phyloP scores from a whole-genome alignment of 768 basidiomycete species.

The Serendipita sp. region DNA sequence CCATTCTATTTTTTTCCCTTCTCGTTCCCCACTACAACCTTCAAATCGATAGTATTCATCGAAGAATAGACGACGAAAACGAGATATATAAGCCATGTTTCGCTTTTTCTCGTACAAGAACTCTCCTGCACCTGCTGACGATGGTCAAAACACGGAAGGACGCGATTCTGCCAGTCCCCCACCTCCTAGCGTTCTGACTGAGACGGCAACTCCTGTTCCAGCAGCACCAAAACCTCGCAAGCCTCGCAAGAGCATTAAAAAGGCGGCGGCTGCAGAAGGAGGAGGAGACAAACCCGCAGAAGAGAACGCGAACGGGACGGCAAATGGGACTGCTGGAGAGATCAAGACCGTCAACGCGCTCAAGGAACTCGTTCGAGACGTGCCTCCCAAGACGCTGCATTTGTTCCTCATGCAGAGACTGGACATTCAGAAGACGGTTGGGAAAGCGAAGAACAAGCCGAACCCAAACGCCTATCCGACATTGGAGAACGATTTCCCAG shows the following conservation, averaged over 20 bases:
- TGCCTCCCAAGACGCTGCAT: conserved; percentile 53
- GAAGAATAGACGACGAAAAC: no score
- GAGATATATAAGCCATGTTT: no score
- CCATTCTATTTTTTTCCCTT: no score
- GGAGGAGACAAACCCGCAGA: background rate
- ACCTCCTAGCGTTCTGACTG: background rate
- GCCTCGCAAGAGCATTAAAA: background rate
- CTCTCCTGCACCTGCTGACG: background rate
- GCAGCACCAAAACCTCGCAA: background rate
- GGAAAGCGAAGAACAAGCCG: background rate
- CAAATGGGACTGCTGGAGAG: background rate
- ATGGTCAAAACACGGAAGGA: background rate
- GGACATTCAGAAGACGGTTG: background rate
- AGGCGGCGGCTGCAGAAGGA: background rate
- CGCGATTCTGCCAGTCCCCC: background rate
- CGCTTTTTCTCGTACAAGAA: no score
- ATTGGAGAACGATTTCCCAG: conserved; percentile 17
- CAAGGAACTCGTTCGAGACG: conserved; percentile 29
- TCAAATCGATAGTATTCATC: no score
- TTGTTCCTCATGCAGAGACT: conserved; percentile 32
- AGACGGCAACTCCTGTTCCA: background rate
- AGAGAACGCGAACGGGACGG: background rate
- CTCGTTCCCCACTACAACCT: no score
- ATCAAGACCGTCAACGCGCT: background rate
- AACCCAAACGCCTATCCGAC: background rate